Percentiles rank a stretch among this genome's conserved stretches.
Conservation (phyloP, 2,329 filamentous ascomycete species). For the Talaromyces piceae region DNA sequence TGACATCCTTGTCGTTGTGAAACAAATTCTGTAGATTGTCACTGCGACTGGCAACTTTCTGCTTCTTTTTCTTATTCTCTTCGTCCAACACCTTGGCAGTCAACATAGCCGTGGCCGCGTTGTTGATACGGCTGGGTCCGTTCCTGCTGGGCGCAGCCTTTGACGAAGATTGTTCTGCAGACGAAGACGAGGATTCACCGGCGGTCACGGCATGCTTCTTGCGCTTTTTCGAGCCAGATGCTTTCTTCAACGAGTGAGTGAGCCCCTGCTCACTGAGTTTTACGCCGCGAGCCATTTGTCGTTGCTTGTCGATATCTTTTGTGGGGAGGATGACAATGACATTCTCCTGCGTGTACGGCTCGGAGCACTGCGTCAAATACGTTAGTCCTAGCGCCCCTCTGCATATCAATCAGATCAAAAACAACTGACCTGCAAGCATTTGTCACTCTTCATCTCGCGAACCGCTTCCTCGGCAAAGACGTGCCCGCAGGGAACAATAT, state of each 20-base stretch:
- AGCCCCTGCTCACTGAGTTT: constrained; percentile 65
- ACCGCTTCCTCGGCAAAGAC: constrained; percentile 84
- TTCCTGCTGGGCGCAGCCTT: constrained; percentile 28
- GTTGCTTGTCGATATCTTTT: constrained; percentile 61
- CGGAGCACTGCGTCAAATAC: constrained; percentile 55
- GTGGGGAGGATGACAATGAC: constrained; percentile 75
- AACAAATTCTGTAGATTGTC: constrained; percentile 51
- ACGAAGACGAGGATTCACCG: constrained; percentile 15
- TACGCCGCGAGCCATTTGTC: constrained; percentile 58
- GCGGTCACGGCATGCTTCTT: constrained; percentile 65
- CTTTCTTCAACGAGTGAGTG: constrained; percentile 84
- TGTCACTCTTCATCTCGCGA: constrained; percentile 64
- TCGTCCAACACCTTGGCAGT: constrained; percentile 83
- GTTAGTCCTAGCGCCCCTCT: too few species aligned
- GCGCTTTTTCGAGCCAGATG: constrained; percentile 58
- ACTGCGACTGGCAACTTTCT: constrained; percentile 52
- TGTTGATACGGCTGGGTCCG: constrained; percentile 63
- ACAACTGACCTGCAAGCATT: constrained; percentile 46
- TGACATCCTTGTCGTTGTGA: constrained; percentile 31
- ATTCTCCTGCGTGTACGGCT: constrained; percentile 63
- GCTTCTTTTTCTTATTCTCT: constrained; percentile 73
- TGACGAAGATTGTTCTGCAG: neutral
- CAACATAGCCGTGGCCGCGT: constrained; percentile 73
- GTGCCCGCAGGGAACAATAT: constrained; percentile 90
- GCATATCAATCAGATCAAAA: neutral